Base-by-base conservation (phyloP, 1,284 basidiomycete species). In the Stygiomarasmius scandens region DNA sequence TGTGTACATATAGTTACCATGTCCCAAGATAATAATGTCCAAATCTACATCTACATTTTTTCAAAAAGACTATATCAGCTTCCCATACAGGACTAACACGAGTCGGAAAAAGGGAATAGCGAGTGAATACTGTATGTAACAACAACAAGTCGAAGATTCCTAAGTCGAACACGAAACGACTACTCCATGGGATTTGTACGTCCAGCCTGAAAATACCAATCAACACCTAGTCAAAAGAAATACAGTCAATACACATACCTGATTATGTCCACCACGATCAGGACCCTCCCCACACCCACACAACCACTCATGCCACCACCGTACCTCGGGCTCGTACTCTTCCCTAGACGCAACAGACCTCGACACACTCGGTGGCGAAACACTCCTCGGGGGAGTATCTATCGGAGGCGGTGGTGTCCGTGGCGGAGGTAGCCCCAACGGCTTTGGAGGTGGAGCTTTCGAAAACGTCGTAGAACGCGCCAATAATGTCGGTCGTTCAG, bases 281-380 rank as follows among this genome's bases (percentile, higher is more conserved):
- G 80, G 72, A 8, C 85, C 85, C 66, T 90, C 89, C 20, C 82
- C 76, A 62, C 88, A 90, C 9, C 90, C 89, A 68, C 90, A 92
- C 60, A 92, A 69, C 88, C 88, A 90, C 52, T 92, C 90, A 65
- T 90, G 89, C 89, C 89, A 92, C 89, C 89, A 92, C 58, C 81
- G 70, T n/a, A 74, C 75, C 23, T 77, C 72, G 56, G 72, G 71
- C 11, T 60, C 66, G 49, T 67, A 67, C 38, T 72, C 71, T 19
- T 71, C 64, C 20, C 69, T 67, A 10, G 64, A 55, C 23, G 43
- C 57, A 58, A 54, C 27, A 55, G 24, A 56, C 20, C 67, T 61
- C n/a, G 67, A 67, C 20, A 69, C 38, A 41, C 16, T 41, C 0
- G 77, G 79, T 22, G 74, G 71, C 5, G 75, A 62, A 14, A 74